Conservation (phyloP, 116 monocot species). For the Thalassia testudinum region DNA sequence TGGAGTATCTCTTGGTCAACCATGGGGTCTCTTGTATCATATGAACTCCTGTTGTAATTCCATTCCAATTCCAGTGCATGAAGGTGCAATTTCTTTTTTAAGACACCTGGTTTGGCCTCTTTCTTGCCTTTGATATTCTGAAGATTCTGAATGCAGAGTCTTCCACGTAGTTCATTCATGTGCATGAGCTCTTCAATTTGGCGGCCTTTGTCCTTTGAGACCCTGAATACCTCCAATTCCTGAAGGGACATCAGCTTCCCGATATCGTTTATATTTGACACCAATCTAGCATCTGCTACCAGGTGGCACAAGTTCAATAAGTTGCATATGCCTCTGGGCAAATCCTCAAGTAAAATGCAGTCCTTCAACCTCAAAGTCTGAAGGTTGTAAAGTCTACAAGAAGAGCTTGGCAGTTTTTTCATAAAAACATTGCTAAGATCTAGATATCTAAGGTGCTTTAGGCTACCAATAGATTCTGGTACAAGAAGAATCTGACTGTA, state of each 20-base stretch:
- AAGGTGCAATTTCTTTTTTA: slow-evolving; percentile 7
- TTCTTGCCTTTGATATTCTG: slow-evolving; percentile 10
- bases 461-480: slow-evolving; percentile 23
- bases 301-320: slow-evolving; percentile 21
- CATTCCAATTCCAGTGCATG: slow-evolving; percentile 7
- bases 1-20: slow-evolving; percentile 6
- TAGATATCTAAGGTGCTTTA: slow-evolving; percentile 28
- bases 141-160: slow-evolving; percentile 10
- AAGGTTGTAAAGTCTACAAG: slow-evolving; percentile 19
- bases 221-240: slow-evolving; percentile 26
- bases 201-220: slow-evolving; percentile 17
- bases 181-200: slow-evolving; percentile 23
- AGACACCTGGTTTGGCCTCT: slow-evolving; percentile 1
- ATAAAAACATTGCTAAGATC: slow-evolving; percentile 16
- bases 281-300: slow-evolving; percentile 14
- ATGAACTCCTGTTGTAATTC: background rate
- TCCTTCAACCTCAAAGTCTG: slow-evolving; percentile 22
- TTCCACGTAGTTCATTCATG: slow-evolving; percentile 24
- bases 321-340: slow-evolving; percentile 13
- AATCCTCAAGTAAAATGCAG: slow-evolving; percentile 12
- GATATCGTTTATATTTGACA: slow-evolving; percentile 18
- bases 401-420: slow-evolving; percentile 9
- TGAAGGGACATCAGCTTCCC: slow-evolving; percentile 35
- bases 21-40: background rate
- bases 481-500: slow-evolving; percentile 12